Evolutionary conservation across 768 basidiomycete species (phyloP).

Genomic region (Trametes coccinea): DNA sequence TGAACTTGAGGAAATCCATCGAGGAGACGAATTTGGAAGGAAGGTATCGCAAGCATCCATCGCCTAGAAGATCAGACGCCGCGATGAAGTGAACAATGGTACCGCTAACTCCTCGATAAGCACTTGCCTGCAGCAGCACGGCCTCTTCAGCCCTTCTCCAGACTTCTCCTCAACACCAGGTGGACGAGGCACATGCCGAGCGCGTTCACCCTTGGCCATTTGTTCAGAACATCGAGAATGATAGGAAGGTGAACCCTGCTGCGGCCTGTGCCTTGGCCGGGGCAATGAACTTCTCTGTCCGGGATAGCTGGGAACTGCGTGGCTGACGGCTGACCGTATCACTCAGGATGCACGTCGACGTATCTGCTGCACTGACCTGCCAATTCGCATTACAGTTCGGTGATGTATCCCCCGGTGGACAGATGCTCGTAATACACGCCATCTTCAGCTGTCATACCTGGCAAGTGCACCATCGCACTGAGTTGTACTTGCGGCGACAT

Average conservation of each 20-base stretch:
- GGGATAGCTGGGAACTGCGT: not conserved
- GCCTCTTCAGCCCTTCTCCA: not conserved
- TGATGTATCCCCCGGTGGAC: not conserved
- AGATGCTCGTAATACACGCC: not conserved
- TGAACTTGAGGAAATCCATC: not conserved
- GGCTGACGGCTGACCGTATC: not conserved
- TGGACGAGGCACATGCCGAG: not conserved
- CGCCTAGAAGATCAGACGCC: not conserved
- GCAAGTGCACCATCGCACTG: not conserved
- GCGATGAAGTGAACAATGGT: not conserved
- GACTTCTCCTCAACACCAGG: not conserved
- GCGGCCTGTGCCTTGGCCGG: constrained; percentile 1
- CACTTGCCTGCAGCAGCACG: not conserved
- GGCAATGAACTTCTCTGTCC: not conserved
- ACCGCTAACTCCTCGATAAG: not conserved
- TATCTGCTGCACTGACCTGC: constrained; percentile 1
- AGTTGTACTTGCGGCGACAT: not conserved
- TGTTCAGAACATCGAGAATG: not conserved
- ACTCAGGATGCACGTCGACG: not conserved
- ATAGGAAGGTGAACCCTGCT: not conserved
- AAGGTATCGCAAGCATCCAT: not conserved
- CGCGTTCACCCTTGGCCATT: not conserved
- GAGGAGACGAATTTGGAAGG: not conserved
- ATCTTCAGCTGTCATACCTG: not conserved
- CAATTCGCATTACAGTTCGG: not conserved